Percentiles rank a stretch among this genome's conserved stretches.
phyloP scores from a whole-genome alignment of 805 yeast genomes.

The Soucietia sequanensis region DNA sequence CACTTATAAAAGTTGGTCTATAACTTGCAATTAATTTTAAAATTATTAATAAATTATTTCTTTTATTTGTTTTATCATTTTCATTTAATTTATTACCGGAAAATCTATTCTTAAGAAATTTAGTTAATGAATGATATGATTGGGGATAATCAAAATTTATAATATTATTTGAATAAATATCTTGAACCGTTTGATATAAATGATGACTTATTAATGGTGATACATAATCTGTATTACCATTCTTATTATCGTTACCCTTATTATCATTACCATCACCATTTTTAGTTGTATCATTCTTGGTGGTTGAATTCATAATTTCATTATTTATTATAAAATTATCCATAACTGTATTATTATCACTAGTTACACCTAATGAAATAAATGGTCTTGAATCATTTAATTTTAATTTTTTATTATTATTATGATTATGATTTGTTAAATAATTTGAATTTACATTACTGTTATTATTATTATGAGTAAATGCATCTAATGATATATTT shows the following conservation, averaged over 20 bases:
- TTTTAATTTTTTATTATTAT: no score
- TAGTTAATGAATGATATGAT: slow-evolving; percentile 59
- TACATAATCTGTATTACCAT: slow-evolving; percentile 38
- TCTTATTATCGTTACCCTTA: background rate
- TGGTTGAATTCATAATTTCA: background rate
- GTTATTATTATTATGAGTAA: slow-evolving; percentile 1
- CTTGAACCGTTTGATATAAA: slow-evolving; percentile 50
- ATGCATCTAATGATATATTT: slow-evolving; percentile 1
- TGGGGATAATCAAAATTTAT: slow-evolving; percentile 61
- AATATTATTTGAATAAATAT: slow-evolving; percentile 45
- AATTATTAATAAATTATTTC: slow-evolving; percentile 38
- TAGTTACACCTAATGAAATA: slow-evolving; percentile 26
- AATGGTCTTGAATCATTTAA: slow-evolving; percentile 29
- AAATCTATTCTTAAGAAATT: slow-evolving; percentile 55
- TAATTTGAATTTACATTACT: background rate
- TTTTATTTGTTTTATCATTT: slow-evolving; percentile 27
- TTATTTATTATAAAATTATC: slow-evolving; percentile 2
- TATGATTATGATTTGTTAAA: slow-evolving; percentile 16
- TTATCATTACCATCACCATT: background rate
- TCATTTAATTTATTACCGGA: slow-evolving; percentile 44
- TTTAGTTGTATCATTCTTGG: background rate
- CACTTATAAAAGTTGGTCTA: slow-evolving; percentile 74
- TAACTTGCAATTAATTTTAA: slow-evolving; percentile 62
- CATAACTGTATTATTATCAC: background rate
- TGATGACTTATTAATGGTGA: slow-evolving; percentile 59